Percentiles rank a stretch among this genome's conserved stretches.
phyloP scores from a whole-genome alignment of 495 filamentous ascomycete genomes.

The Echria macrotheca region DNA sequence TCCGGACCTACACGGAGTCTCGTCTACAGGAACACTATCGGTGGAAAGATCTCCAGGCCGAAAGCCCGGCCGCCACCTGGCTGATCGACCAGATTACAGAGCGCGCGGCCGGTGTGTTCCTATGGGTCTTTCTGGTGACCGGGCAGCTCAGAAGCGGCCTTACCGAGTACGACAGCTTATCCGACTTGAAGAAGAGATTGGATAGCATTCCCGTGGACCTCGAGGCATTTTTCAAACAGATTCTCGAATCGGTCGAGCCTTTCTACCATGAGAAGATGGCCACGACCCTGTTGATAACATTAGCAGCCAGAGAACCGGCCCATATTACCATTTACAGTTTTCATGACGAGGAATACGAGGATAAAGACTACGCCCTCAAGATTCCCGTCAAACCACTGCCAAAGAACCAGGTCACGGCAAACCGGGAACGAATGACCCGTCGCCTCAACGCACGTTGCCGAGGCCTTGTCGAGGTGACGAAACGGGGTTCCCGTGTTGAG shows the following conservation, averaged over 20 bases:
- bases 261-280: conserved; percentile 18
- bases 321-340: conserved; percentile 11
- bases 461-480: conserved; percentile 13
- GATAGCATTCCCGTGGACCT: conserved; percentile 25
- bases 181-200: conserved; percentile 21
- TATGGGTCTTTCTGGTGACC: conserved; percentile 40
- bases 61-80: background rate
- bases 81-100: conserved; percentile 24
- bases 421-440: background rate
- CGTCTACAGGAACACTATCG: conserved; percentile 1
- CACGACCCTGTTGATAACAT: conserved; percentile 10
- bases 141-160: conserved; percentile 26
- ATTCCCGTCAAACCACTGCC: conserved; percentile 1
- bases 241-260: conserved; percentile 17
- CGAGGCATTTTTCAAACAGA: conserved; percentile 22
- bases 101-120: conserved; percentile 34
- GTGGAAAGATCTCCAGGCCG: background rate
- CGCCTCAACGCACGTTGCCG: conserved; percentile 14
- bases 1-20: conserved; percentile 7
- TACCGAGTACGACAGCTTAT: conserved; percentile 25
- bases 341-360: conserved; percentile 12
- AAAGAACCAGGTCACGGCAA: background rate
- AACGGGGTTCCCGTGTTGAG: background rate
- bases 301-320: conserved; percentile 2
- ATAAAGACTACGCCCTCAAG: conserved; percentile 13